Conservation (phyloP, 192 early-diverging fungal species). For the Tieghemiomyces parasiticus region DNA sequence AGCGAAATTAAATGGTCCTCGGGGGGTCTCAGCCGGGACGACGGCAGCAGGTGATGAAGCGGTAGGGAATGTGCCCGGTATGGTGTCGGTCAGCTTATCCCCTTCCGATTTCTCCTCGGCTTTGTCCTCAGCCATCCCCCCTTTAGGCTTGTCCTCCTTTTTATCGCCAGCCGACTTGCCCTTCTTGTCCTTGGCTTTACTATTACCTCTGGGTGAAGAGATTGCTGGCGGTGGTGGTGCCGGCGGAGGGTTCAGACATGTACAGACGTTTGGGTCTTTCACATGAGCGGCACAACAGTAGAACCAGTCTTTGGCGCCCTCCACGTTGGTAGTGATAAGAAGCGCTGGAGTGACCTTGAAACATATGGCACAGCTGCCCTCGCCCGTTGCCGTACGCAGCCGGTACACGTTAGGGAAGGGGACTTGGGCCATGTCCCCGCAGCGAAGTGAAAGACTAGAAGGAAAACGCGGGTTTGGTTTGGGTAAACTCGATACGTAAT, state of each 20-base stretch:
- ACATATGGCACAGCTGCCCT: constrained; percentile 3
- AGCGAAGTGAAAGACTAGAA: not conserved
- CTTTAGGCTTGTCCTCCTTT: no score
- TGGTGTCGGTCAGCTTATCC: no score
- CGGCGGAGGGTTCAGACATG: not conserved
- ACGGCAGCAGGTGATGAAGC: no score
- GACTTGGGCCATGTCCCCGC: constrained; percentile 1
- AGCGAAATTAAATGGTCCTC: not conserved
- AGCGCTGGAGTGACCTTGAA: not conserved
- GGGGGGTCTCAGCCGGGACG: no score
- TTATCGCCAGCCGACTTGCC: no score
- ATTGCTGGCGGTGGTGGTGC: not conserved
- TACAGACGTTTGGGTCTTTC: not conserved
- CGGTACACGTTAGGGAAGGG: not conserved
- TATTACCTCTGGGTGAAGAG: not conserved
- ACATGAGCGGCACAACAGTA: not conserved
- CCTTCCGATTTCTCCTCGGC: not conserved
- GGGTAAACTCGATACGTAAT: not conserved
- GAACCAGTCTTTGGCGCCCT: not conserved
- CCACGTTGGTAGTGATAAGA: not conserved
- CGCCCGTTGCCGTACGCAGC: not conserved
- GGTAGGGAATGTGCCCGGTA: no score
- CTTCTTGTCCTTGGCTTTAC: not conserved
- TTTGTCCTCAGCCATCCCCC: not conserved
- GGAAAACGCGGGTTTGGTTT: not conserved